Evolutionary conservation across 345 rosid species (phyloP).

Genomic region (Anastatica hierochuntica): DNA sequence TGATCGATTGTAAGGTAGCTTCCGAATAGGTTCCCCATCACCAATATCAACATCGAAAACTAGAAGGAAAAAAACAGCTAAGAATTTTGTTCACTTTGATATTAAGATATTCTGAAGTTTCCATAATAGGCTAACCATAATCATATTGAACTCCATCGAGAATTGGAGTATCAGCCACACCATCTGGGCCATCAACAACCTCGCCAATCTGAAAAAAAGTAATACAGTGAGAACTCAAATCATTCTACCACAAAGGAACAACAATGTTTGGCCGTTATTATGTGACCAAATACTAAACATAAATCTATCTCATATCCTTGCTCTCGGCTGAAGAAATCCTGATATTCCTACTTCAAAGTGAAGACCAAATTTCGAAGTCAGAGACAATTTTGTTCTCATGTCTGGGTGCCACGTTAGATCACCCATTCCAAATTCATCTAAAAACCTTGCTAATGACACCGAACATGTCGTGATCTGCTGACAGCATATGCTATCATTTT

Average conservation of each 20-base stretch:
- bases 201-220: slow-evolving; percentile 66
- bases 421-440: too few relatives aligned
- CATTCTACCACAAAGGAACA: neutral
- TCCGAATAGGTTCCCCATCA: slow-evolving; percentile 90
- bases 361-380: too few relatives aligned
- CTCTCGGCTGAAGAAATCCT: too few relatives aligned
- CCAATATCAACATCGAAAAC: slow-evolving; percentile 99
- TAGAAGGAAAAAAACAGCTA: slow-evolving; percentile 18
- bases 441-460: too few relatives aligned
- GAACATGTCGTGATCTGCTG: too few relatives aligned
- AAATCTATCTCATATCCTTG: too few relatives aligned
- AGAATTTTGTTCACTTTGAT: neutral
- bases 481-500: too few relatives aligned
- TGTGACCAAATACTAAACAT: too few relatives aligned
- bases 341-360: too few relatives aligned
- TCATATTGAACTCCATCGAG: slow-evolving; percentile 79
- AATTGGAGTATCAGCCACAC: slow-evolving; percentile 47
- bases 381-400: too few relatives aligned
- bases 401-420: too few relatives aligned
- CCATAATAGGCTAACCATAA: slow-evolving; percentile 39
- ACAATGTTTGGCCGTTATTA: too few relatives aligned
- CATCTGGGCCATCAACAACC: slow-evolving; percentile 98
- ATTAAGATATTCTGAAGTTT: slow-evolving; percentile 7
- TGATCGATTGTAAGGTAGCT: slow-evolving; percentile 84
- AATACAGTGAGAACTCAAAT: slow-evolving; percentile 15